Percentiles rank a stretch among this genome's conserved stretches.
These are phyloP conservation scores for Nitzschia sp. DNA, from an alignment of 108 stramenopile species.

Conservation along the genomic window DNA sequence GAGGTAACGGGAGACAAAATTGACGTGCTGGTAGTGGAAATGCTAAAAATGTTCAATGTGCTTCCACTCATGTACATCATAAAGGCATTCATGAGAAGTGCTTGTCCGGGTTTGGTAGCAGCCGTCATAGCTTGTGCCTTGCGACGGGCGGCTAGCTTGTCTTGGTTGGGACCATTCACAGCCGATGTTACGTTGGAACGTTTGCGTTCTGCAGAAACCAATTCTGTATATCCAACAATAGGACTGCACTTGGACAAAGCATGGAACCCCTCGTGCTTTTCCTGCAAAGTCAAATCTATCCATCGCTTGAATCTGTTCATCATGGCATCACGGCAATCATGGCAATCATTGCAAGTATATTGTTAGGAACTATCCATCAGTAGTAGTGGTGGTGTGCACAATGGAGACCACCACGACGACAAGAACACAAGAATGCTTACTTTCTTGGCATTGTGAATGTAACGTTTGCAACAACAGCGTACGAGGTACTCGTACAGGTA, in stretches of 20 bases:
- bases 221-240: slow-evolving; percentile 26
- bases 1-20: slow-evolving; percentile 84
- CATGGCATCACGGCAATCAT: too few relatives aligned
- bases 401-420: too few relatives aligned
- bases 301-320: slow-evolving; percentile 21
- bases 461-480: too few relatives aligned
- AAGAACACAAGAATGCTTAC: too few relatives aligned
- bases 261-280: slow-evolving; percentile 46
- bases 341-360: too few relatives aligned
- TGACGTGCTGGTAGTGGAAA: slow-evolving; percentile 81
- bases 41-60: slow-evolving; percentile 89
- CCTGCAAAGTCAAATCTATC: slow-evolving; percentile 46
- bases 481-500: too few relatives aligned
- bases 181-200: slow-evolving; percentile 6
- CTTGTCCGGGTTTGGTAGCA: slow-evolving; percentile 85
- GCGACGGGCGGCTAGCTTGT: slow-evolving; percentile 52
- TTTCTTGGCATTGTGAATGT: too few relatives aligned
- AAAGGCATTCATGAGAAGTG: slow-evolving; percentile 89
- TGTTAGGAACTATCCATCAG: too few relatives aligned
- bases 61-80: slow-evolving; percentile 96
- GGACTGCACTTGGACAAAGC: slow-evolving; percentile 22
- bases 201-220: slow-evolving; percentile 23
- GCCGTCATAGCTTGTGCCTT: slow-evolving; percentile 83
- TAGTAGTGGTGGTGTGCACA: too few relatives aligned
- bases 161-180: slow-evolving; percentile 30